These are phyloP conservation scores for Chlorella sp. DNA, from an alignment of 139 green algal species.

Conservation along the genomic window DNA sequence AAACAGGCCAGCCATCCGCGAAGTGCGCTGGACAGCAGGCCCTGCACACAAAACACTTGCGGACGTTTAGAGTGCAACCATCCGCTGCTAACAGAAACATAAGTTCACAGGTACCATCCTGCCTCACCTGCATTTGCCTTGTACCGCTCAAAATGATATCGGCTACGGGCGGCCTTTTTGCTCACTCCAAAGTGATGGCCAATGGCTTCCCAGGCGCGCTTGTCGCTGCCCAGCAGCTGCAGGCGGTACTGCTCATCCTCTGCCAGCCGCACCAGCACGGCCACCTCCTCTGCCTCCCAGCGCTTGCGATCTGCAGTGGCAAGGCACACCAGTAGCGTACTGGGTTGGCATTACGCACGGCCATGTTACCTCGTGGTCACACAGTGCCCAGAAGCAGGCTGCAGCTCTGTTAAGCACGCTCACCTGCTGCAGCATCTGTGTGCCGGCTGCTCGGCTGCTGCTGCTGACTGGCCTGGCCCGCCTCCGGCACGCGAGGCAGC, in stretches of 20 bases:
- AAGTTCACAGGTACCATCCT: too few species aligned
- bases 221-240: not conserved
- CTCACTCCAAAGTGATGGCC: not conserved
- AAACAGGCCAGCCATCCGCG: not conserved
- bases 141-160: not conserved
- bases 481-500: too few species aligned
- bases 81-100: too few species aligned
- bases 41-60: not conserved
- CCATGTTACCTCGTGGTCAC: too few species aligned
- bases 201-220: not conserved
- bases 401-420: not conserved
- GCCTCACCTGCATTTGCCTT: not conserved
- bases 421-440: not conserved
- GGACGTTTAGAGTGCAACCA: too few species aligned
- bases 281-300: not conserved
- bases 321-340: not conserved
- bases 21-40: not conserved
- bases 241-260: not conserved
- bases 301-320: not conserved
- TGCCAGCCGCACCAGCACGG: not conserved
- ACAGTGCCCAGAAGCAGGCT: not conserved
- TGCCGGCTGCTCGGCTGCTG: too few species aligned
- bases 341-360: too few species aligned
- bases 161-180: not conserved
- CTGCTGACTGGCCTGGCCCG: too few species aligned